Evolutionary conservation across 371 early-diverging fungal genomes (phyloP).

Genomic region (Phascolomyces articulosus): DNA sequence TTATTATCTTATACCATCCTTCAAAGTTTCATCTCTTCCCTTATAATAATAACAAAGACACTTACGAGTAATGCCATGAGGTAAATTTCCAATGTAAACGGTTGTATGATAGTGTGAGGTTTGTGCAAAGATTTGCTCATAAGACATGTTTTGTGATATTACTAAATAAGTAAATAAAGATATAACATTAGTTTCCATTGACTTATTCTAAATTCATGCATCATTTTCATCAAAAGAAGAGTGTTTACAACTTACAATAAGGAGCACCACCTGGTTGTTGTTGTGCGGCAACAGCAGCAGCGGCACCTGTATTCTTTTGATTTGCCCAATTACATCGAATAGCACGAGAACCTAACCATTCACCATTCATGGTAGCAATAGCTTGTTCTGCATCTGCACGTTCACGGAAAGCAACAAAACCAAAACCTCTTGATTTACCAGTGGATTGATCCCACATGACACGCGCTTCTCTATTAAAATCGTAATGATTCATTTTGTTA

Average conservation of each 20-base stretch:
- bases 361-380: slow-evolving; percentile 87
- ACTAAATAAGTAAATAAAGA: slow-evolving; percentile 3
- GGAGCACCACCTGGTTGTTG: not conserved
- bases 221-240: not conserved
- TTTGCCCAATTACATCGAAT: slow-evolving; percentile 77
- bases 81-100: slow-evolving; percentile 85
- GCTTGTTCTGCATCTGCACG: slow-evolving; percentile 81
- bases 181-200: no score
- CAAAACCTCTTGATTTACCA: slow-evolving; percentile 83
- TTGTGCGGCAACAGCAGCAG: not conserved
- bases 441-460: slow-evolving; percentile 81
- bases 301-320: slow-evolving; percentile 41
- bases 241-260: slow-evolving; percentile 4
- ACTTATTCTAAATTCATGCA: no score
- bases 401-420: slow-evolving; percentile 84
- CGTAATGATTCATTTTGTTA: slow-evolving; percentile 26
- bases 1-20: no score
- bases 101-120: slow-evolving; percentile 82
- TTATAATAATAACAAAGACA: not conserved
- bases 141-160: slow-evolving; percentile 39
- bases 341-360: slow-evolving; percentile 64
- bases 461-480: slow-evolving; percentile 50
- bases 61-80: slow-evolving; percentile 71
- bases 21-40: no score
- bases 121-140: slow-evolving; percentile 73